Percentiles rank a stretch among this genome's conserved stretches.
Conservation (phyloP, 164 flowering plant genomes). For the Brasenia schreberi region DNA sequence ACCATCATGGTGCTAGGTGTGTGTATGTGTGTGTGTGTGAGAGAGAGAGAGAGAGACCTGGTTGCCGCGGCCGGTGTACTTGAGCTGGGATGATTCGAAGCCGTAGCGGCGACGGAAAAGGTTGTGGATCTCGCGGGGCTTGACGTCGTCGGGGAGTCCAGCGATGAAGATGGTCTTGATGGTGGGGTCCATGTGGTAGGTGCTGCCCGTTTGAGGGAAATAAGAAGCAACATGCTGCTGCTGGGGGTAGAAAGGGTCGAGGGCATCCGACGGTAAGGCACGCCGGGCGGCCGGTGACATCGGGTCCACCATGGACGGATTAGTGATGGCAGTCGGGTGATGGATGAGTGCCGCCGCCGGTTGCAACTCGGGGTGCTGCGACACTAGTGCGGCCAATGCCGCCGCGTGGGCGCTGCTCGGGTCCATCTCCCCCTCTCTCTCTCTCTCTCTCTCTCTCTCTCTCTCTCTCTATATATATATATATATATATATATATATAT, state of each 20-base stretch:
- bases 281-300: neutral
- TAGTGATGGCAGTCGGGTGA: neutral
- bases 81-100: conserved; percentile 76
- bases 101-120: conserved; percentile 85
- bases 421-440: neutral
- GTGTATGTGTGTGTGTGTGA: neutral
- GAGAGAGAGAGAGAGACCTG: conserved; percentile 27
- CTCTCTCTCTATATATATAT: too few species aligned
- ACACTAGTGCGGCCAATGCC: neutral
- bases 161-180: conserved; percentile 76
- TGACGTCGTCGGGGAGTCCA: conserved; percentile 84
- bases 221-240: neutral
- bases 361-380: neutral
- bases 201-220: neutral
- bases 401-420: neutral
- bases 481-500: too few species aligned
- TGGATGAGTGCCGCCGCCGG: neutral
- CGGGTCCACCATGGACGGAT: neutral
- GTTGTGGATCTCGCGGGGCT: conserved; percentile 89
- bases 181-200: conserved; percentile 6
- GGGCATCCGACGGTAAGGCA: neutral
- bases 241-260: neutral
- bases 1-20: neutral
- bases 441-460: neutral
- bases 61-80: conserved; percentile 88